These are phyloP conservation scores for Aspergillus amoenus DNA, from an alignment of 2,329 filamentous ascomycete genomes.

Conservation along the genomic window DNA sequence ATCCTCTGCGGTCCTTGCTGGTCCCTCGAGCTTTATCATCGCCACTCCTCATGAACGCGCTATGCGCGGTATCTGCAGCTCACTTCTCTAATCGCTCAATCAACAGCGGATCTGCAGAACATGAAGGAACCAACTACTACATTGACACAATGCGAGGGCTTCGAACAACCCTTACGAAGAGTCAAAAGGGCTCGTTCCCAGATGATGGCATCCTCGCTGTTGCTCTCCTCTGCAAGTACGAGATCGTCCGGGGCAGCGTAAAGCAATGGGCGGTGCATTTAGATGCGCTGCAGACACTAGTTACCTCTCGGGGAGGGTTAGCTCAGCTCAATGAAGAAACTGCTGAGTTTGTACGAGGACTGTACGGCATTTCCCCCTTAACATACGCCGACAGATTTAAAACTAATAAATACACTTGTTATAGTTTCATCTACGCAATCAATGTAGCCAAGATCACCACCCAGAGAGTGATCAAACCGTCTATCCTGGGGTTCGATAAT, in stretches of 20 bases:
- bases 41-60: conserved; percentile 36
- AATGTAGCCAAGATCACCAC: conserved; percentile 36
- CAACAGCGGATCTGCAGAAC: conserved; percentile 23
- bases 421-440: conserved; percentile 35
- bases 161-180: conserved; percentile 25
- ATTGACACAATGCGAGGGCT: conserved; percentile 34
- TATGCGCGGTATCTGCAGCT: conserved; percentile 39
- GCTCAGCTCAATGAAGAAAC: conserved; percentile 28
- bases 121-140: conserved; percentile 34
- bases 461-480: conserved; percentile 23
- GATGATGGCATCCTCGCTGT: conserved; percentile 37
- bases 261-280: conserved; percentile 40
- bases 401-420: background rate
- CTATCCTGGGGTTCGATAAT: conserved; percentile 21
- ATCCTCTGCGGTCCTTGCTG: conserved; percentile 35
- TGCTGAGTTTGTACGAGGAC: conserved; percentile 33
- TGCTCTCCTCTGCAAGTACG: conserved; percentile 40
- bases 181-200: conserved; percentile 18
- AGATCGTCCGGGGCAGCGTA: conserved; percentile 39
- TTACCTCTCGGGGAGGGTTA: conserved; percentile 34
- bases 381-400: background rate
- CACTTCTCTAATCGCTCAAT: conserved; percentile 35
- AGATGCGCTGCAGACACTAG: conserved; percentile 33
- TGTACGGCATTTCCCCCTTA: conserved; percentile 24
- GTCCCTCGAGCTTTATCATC: conserved; percentile 39